Evolutionary conservation across 2,329 filamentous ascomycete species (phyloP), one percentile per base, ranked within the genome.

Genomic region (Trichoderma arundinaceum): DNA sequence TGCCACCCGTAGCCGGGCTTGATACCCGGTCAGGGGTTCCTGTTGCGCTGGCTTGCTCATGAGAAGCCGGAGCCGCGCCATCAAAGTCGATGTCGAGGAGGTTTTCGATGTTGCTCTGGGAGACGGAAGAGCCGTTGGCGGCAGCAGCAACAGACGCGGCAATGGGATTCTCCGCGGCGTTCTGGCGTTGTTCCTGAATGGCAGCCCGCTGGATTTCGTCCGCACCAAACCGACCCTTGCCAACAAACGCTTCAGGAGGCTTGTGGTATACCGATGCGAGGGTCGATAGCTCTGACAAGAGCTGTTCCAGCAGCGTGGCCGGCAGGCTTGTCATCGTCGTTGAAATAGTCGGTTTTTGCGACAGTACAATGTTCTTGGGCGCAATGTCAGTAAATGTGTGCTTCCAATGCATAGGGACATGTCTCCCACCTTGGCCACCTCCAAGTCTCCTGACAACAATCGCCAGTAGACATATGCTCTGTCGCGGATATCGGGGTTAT

Each of bases 401-500:
- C 17, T 38, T 28, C 13, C 17, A 22, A 38, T 28, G 7, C 13
- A 5, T 10, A 28, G 10, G n/a, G 12, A 51, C 7, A 17, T 4
- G 7, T 38, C n/a, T 33, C 49, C 79, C 79, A 90, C 90, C 85
- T 96, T 97, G 66, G 95, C 93, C 68, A 96, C 86, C 69, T 95
- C 89, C 35, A 94, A 88, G 75, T 98, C 94, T 65, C 92, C 95
- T 22, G 95, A 98, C 8, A 99, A 83, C 58, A 99, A 83, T 75
- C 95, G 91, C 95, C 95, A 99, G 82, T 99, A 99, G 46, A 98
- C 92, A 75, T 98, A 99, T 64, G 95, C 95, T 78, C 95, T 88
- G 77, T 99, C 95, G 71, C 95, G 90, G 72, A 98, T 96, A 79
- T 99, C 95, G 0, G 95, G 94, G 76, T 99, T 99, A 77, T 99